Evolutionary conservation across 306 rosid species (phyloP).

Genomic region (Neltuma alba): DNA sequence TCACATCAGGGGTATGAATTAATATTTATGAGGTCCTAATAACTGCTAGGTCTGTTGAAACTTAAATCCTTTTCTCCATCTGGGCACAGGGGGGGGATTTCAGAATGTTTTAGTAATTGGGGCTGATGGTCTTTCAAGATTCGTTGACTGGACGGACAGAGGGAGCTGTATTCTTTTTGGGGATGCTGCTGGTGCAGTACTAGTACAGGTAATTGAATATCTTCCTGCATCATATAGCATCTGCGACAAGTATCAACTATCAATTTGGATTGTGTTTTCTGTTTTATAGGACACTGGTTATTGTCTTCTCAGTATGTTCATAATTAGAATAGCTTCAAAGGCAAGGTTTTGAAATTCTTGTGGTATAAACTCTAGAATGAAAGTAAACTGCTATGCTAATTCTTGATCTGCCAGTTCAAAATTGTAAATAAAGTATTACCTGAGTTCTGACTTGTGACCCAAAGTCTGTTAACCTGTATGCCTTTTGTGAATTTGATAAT

Average conservation of each 20-base stretch:
- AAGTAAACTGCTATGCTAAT: not conserved
- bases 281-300: constrained; percentile 18
- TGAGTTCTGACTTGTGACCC: not conserved
- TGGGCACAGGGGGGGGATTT: constrained; percentile 85
- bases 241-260: not conserved
- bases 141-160: constrained; percentile 96
- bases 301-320: not conserved
- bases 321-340: not conserved
- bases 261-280: constrained; percentile 24
- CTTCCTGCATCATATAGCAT: constrained; percentile 23
- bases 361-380: constrained; percentile 12
- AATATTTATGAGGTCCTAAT: constrained; percentile 23
- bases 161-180: constrained; percentile 95
- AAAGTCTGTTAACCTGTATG: constrained; percentile 1
- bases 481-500: constrained; percentile 12
- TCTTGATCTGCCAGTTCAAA: constrained; percentile 16
- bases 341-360: constrained; percentile 21
- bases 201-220: constrained; percentile 72
- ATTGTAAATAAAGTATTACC: constrained; percentile 18
- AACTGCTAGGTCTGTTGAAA: constrained; percentile 27
- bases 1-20: constrained; percentile 89
- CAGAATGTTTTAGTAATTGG: constrained; percentile 87
- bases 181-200: constrained; percentile 98
- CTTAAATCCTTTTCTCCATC: constrained; percentile 33
- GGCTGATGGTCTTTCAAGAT: constrained; percentile 94